A percentile compares a stretch with the other conserved stretches of the same genome.
phyloP scores from a whole-genome alignment of 2,329 filamentous ascomycete genomes.

The Colletotrichum neosansevieriae region DNA sequence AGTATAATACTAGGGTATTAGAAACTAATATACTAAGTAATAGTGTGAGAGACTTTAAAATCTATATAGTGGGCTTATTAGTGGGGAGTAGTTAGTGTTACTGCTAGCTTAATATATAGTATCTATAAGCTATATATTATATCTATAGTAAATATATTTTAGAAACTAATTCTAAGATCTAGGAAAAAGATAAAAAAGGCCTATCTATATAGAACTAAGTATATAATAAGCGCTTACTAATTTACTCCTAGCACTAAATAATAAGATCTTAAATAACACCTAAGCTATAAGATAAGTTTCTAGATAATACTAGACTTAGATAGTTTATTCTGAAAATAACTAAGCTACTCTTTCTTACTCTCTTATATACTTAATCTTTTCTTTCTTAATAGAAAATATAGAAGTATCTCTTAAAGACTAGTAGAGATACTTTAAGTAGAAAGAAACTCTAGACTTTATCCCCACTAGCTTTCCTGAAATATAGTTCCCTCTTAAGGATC shows the following conservation, averaged over 20 bases:
- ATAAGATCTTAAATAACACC: background rate
- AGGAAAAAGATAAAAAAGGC: background rate
- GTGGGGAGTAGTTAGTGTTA: background rate
- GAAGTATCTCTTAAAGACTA: slow-evolving; percentile 1
- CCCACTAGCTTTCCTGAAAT: background rate
- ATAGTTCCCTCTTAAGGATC: background rate
- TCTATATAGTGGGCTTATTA: background rate
- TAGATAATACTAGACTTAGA: background rate
- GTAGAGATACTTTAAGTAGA: slow-evolving; percentile 2
- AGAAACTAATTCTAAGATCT: background rate
- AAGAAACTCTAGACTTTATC: background rate
- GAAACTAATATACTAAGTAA: background rate
- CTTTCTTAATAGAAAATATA: slow-evolving; percentile 3
- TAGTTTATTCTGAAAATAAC: background rate
- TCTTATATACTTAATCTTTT: background rate
- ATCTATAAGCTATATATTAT: background rate
- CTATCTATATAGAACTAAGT: background rate
- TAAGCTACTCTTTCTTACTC: background rate
- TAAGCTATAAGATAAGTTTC: background rate
- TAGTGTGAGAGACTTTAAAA: background rate
- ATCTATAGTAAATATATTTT: background rate
- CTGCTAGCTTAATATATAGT: background rate
- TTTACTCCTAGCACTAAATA: background rate
- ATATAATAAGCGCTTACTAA: background rate
- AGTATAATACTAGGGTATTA: background rate